These are phyloP conservation scores for Stenocarpella maydis DNA, from an alignment of 2,329 filamentous ascomycete genomes.

Conservation along the genomic window DNA sequence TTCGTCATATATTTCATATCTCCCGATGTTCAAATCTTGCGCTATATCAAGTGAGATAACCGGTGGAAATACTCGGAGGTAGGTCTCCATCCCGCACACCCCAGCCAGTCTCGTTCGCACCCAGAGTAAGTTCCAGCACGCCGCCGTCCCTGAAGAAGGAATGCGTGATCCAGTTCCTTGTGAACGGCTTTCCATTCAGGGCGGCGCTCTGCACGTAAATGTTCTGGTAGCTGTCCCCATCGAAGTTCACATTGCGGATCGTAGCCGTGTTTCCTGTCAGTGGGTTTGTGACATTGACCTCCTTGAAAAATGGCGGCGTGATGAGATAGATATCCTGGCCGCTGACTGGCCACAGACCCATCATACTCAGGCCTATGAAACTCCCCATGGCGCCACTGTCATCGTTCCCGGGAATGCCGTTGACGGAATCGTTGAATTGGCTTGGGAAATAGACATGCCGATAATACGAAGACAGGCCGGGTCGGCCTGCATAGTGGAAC, in stretches of 20 bases:
- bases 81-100: slow-evolving; percentile 58
- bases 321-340: slow-evolving; percentile 72
- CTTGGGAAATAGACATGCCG: slow-evolving; percentile 68
- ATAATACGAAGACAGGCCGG: slow-evolving; percentile 56
- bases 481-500: slow-evolving; percentile 69
- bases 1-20: not conserved
- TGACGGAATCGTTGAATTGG: slow-evolving; percentile 63
- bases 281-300: slow-evolving; percentile 58
- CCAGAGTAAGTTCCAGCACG: slow-evolving; percentile 62
- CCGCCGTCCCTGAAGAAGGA: slow-evolving; percentile 67
- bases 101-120: slow-evolving; percentile 60
- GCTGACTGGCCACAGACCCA: slow-evolving; percentile 67
- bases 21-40: too few relatives aligned
- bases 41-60: slow-evolving; percentile 23
- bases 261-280: slow-evolving; percentile 64
- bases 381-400: slow-evolving; percentile 71
- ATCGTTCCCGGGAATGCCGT: slow-evolving; percentile 70
- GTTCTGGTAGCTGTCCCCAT: slow-evolving; percentile 56
- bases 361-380: slow-evolving; percentile 65
- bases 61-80: slow-evolving; percentile 53
- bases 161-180: slow-evolving; percentile 67
- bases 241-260: slow-evolving; percentile 64
- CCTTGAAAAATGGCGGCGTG: slow-evolving; percentile 67
- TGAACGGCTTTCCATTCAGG: slow-evolving; percentile 62
- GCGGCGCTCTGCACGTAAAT: slow-evolving; percentile 67